phyloP scores from a whole-genome alignment of 2,329 filamentous ascomycete species.

The Metarhizium anisopliae region DNA sequence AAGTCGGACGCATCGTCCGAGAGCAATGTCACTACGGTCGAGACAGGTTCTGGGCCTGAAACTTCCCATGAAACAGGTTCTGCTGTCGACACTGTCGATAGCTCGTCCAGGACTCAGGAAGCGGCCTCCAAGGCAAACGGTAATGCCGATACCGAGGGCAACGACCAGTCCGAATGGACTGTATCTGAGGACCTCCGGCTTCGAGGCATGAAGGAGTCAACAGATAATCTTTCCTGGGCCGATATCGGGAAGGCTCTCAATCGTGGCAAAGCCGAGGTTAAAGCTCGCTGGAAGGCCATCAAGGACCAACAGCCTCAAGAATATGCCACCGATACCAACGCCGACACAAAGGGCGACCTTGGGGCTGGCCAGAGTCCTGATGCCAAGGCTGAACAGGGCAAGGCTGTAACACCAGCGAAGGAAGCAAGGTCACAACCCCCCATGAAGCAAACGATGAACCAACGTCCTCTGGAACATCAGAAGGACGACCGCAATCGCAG shows the following conservation, averaged over 20 bases:
- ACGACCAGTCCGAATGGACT: constrained; percentile 17
- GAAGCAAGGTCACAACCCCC: too few relatives aligned
- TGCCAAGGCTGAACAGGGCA: not conserved
- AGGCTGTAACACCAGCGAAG: not conserved
- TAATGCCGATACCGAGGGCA: not conserved
- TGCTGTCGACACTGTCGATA: not conserved
- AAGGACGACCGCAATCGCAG: not conserved
- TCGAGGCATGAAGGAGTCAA: constrained; percentile 23
- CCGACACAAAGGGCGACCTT: not conserved
- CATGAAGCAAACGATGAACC: too few relatives aligned
- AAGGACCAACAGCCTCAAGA: constrained; percentile 10
- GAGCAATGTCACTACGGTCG: constrained; percentile 2
- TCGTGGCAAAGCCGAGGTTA: constrained; percentile 19
- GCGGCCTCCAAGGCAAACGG: not conserved
- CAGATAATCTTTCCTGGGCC: constrained; percentile 18
- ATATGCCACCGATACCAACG: constrained; percentile 2
- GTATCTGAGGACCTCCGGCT: constrained; percentile 26
- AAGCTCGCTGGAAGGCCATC: constrained; percentile 23
- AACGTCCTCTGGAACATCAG: too few relatives aligned
- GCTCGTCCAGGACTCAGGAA: not conserved
- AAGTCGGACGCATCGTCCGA: constrained; percentile 2
- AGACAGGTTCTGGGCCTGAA: constrained; percentile 5
- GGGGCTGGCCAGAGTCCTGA: not conserved
- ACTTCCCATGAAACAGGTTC: constrained; percentile 2
- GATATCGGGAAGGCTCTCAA: constrained; percentile 19